Base-by-base conservation (phyloP, 2,329 filamentous ascomycete species). In the Aspergillus sp. region DNA sequence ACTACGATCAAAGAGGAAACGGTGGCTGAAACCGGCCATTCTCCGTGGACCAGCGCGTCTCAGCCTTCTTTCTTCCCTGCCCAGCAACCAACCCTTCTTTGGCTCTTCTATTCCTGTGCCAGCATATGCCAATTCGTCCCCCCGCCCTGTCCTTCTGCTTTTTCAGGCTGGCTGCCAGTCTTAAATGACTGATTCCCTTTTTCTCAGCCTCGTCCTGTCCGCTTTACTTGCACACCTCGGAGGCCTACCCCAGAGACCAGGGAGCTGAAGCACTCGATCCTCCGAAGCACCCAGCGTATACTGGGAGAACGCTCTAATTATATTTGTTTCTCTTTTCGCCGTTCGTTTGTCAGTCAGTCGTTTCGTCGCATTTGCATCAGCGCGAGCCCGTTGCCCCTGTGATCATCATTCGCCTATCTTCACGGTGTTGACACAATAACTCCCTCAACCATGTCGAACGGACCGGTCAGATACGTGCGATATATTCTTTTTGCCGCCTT, bases 401-500 rank as follows among this genome's bases (percentile, higher is more conserved):
- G 25, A 26, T 26, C 22, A 11, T 11, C 29, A 22, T 30, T 32
- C 28, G 24, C 29, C 24, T 34, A 36, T 32, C 39, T 29, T 34
- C 36, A 37, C 35, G 29, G 44, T 48, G 42, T 43, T 29, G 17
- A 44, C 37, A 36, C 40, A 26, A 30, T 33, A 36, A 32, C 11
- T 2, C 8, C 10, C 16, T 26, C 30, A 35, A 42, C 30, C 29
- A 61, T 61, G 58, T 50, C 56, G 27, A 48, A 51, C n/a, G 53
- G 53, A 10, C 47, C 51, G 14, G 48, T 47, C 29, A 51, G 57
- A 44, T 63, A 63, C 48, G 52, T 76, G 45, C 72, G 75, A 48
- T 79, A 78, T 55, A 67, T 94, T 58, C 71, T 91, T 55, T 78
- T 93, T 53, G 83, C 86, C 38, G 73, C 86, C 54, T 80, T 93